phyloP scores from a whole-genome alignment of 2,329 filamentous ascomycete genomes.

The Xylariaceae sp. region DNA sequence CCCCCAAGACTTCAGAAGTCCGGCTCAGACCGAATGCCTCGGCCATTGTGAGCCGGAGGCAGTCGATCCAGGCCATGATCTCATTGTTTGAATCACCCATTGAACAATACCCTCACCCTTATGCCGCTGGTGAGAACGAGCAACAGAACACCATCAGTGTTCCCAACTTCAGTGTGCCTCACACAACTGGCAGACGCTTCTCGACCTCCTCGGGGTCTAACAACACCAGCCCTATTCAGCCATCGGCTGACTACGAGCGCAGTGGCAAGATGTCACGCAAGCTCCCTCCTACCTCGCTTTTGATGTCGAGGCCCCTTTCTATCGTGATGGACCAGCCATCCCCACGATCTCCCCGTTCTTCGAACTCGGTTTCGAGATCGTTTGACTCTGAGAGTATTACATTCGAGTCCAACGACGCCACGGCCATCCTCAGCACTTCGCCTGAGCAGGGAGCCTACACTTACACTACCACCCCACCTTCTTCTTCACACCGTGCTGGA shows the following conservation, averaged over 20 bases:
- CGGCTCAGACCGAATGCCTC: constrained; percentile 48
- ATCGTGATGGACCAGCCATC: constrained; percentile 52
- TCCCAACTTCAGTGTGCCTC: constrained; percentile 51
- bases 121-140: constrained; percentile 24
- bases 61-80: constrained; percentile 46
- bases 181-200: constrained; percentile 42
- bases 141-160: constrained; percentile 30
- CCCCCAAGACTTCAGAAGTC: constrained; percentile 31
- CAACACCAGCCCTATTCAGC: constrained; percentile 18
- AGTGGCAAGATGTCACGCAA: constrained; percentile 30
- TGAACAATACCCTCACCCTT: constrained; percentile 26
- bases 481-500: background rate
- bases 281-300: constrained; percentile 43
- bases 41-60: constrained; percentile 46
- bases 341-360: constrained; percentile 31
- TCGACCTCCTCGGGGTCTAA: constrained; percentile 31
- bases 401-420: constrained; percentile 7
- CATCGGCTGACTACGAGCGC: constrained; percentile 25
- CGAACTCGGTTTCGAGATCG: constrained; percentile 11
- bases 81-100: constrained; percentile 39
- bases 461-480: background rate
- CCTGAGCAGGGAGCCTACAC: constrained; percentile 3
- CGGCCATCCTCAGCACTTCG: constrained; percentile 5
- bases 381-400: constrained; percentile 6
- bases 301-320: constrained; percentile 48